Evolutionary conservation across 2,329 filamentous ascomycete species (phyloP).

Genomic region (Lachnellula occidentalis): DNA sequence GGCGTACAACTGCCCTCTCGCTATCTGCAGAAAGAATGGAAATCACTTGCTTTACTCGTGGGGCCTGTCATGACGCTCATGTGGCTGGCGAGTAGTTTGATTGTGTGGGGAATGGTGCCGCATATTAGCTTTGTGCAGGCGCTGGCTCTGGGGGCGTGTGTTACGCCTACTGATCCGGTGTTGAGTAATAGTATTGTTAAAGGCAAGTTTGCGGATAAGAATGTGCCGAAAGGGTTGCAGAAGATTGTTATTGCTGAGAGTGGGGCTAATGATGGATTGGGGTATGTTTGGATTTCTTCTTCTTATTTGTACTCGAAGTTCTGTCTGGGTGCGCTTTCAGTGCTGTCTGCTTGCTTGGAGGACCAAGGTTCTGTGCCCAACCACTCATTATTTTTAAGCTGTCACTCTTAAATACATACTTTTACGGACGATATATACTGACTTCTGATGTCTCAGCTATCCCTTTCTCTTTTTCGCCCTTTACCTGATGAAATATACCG

Average conservation of each 20-base stretch:
- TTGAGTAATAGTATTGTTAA: conserved; percentile 88
- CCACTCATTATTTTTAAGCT: not conserved
- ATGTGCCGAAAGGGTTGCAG: conserved; percentile 76
- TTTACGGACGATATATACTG: not conserved
- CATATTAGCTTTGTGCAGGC: conserved; percentile 70
- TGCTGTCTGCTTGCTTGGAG: not conserved
- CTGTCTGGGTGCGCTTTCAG: not conserved
- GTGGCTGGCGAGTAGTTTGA: conserved; percentile 77
- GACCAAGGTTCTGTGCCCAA: too few species aligned
- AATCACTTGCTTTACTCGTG: conserved; percentile 65
- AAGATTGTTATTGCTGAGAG: conserved; percentile 75
- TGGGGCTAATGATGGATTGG: conserved; percentile 78
- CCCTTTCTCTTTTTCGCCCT: conserved; percentile 82
- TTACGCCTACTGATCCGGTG: conserved; percentile 89
- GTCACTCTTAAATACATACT: not conserved
- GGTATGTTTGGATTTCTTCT: conserved; percentile 31
- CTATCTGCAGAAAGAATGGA: conserved; percentile 76
- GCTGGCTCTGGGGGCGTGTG: conserved; percentile 73
- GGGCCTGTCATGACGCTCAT: conserved; percentile 81
- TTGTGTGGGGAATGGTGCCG: conserved; percentile 74
- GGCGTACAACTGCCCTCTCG: conserved; percentile 82
- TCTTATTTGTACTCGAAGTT: not conserved
- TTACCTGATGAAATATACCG: conserved; percentile 74
- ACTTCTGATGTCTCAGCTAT: conserved; percentile 45
- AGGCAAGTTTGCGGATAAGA: conserved; percentile 87